Conservation (phyloP, 169 alveolate species). For the Perkinsus chesapeaki region DNA sequence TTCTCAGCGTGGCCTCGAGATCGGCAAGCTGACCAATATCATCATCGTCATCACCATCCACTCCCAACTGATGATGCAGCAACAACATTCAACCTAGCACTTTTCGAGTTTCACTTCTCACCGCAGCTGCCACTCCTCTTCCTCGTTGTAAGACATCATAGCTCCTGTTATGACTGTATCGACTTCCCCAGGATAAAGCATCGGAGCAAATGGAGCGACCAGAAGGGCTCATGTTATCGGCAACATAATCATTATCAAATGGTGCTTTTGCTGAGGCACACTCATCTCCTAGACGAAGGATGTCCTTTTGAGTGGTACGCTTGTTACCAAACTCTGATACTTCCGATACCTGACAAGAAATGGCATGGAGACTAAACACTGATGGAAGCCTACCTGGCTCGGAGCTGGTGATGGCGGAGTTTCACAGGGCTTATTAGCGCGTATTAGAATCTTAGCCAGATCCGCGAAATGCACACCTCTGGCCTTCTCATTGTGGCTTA, state of each 20-base stretch:
- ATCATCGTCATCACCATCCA: neutral
- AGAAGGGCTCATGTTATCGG: neutral
- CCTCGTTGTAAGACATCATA: neutral
- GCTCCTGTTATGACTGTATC: neutral
- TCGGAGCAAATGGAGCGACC: neutral
- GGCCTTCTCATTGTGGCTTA: neutral
- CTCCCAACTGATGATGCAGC: conserved; percentile 1
- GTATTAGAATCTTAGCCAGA: neutral
- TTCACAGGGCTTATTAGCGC: neutral
- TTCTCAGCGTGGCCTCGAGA: neutral
- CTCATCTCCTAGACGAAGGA: neutral
- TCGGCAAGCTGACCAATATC: neutral
- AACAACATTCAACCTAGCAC: too few species aligned
- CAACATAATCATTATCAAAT: neutral
- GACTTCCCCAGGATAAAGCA: neutral
- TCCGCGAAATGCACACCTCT: neutral
- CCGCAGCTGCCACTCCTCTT: neutral
- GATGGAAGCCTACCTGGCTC: neutral
- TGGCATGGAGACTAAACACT: neutral
- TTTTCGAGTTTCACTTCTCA: too few species aligned
- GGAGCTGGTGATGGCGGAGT: neutral
- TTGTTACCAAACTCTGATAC: neutral
- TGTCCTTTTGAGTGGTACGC: neutral
- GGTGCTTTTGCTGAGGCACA: neutral
- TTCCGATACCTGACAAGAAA: neutral